Evolutionary conservation across 192 early-diverging fungal genomes (phyloP).

Genomic region (Phycomyces blakesleeanus): DNA sequence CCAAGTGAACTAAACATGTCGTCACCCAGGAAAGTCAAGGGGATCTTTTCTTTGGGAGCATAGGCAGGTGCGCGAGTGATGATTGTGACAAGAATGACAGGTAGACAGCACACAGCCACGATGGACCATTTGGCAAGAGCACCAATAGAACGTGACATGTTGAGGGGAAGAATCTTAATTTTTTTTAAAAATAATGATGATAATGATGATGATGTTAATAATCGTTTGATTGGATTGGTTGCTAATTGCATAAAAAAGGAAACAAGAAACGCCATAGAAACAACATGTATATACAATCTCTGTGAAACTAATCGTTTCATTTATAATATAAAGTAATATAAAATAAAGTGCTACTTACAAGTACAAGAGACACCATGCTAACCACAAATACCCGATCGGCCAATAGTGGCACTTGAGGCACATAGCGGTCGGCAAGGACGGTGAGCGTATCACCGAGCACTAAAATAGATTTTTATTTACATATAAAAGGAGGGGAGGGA

Average conservation of each 20-base stretch:
- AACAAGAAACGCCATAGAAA: no score
- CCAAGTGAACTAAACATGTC: slow-evolving; percentile 60
- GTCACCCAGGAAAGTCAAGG: slow-evolving; percentile 48
- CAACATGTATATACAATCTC: no score
- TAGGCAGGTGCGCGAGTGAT: slow-evolving; percentile 55
- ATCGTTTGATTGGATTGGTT: no score
- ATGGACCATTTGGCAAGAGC: slow-evolving; percentile 56
- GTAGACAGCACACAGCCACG: slow-evolving; percentile 55
- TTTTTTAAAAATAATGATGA: no score
- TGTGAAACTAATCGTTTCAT: no score
- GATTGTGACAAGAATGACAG: slow-evolving; percentile 57
- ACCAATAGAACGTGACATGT: slow-evolving; percentile 60
- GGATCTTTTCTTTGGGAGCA: slow-evolving; percentile 39
- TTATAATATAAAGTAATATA: no score
- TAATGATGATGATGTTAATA: no score
- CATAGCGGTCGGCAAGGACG: slow-evolving; percentile 32
- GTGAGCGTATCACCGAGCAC: slow-evolving; percentile 50
- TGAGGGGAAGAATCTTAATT: slow-evolving; percentile 53
- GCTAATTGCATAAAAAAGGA: no score
- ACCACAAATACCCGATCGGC: slow-evolving; percentile 33
- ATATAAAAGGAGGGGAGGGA: not conserved
- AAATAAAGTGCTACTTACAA: slow-evolving; percentile 10
- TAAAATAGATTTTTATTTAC: not conserved
- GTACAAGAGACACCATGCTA: slow-evolving; percentile 20
- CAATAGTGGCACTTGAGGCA: slow-evolving; percentile 26